Base-by-base conservation (phyloP, 2,329 filamentous ascomycete species). In the Ascocoryne sarcoides region DNA sequence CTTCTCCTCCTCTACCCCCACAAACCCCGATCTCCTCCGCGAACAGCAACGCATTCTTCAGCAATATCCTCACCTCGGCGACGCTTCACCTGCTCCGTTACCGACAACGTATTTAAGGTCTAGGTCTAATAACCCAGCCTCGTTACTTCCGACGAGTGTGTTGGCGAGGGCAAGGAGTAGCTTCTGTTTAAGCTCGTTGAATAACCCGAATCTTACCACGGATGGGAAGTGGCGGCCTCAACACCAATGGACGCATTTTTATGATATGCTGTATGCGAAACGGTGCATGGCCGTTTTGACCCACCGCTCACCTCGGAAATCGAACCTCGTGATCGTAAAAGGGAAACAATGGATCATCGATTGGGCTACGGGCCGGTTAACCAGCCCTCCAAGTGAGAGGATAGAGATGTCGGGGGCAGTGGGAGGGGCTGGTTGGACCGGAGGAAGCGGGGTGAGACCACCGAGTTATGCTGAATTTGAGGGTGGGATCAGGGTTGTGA, bases 271-370 rank as follows among this genome's bases (percentile, higher is more conserved):
- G 19, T 78, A 78, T 44, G 74, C 74, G 37, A 75, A 73, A 56
- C 63, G 75, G 8, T 78, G 74, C 59, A 76, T 76, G 56, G 69
- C 70, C n/a, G 70, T 75, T 36, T 61, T 78, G 8, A 63, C 75
- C 17, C 73, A 71, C 55, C 65, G 70, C 42, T 72, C 69, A 43
- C 75, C 75, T 17, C 64, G 74, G 38, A 76, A 77, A 55, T 72
- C 67, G 45, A 73, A 75, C 51, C 73, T 72, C 48, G 67, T 78
- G 42, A 68, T 78, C 51, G 65, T 64, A 57, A 67, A 70, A 46
- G 74, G 73, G 31, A 75, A 71, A 55, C 66, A 72, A 52, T 78
- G 73, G 71, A 67, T 68, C 44, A 71, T 78, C 32, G 73, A 78
- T 61, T 78, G 74, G 74, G 59, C 60, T 10, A 76, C 71, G 12